These are phyloP conservation scores for Beauveria rudraprayagi DNA, from an alignment of 2,329 filamentous ascomycete species.

Conservation along the genomic window DNA sequence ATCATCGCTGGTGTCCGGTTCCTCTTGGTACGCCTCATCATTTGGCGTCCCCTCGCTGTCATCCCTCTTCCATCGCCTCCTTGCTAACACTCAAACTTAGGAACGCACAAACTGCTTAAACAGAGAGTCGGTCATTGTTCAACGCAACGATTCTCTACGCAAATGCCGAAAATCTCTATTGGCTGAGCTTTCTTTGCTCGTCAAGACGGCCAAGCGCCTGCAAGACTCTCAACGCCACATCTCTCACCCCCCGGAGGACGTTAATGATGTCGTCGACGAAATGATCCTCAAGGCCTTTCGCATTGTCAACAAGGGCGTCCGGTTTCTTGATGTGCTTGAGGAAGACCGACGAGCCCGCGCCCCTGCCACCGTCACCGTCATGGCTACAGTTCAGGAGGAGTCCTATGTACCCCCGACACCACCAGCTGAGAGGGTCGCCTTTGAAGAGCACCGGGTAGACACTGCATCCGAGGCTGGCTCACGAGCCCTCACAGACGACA, in stretches of 20 bases:
- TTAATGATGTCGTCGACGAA: conserved; percentile 77
- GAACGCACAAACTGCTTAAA: conserved; percentile 85
- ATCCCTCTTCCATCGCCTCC: background rate
- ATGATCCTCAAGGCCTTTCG: conserved; percentile 92
- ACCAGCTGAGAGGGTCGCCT: conserved; percentile 48
- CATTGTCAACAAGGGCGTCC: conserved; percentile 83
- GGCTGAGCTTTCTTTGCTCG: conserved; percentile 80
- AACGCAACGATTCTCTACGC: conserved; percentile 66
- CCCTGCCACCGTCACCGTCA: conserved; percentile 47
- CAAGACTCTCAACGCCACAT: conserved; percentile 60
- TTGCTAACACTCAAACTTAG: conserved; percentile 33
- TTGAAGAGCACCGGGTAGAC: conserved; percentile 31
- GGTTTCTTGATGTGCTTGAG: conserved; percentile 80
- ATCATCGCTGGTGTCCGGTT: conserved; percentile 89
- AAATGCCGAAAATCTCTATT: conserved; percentile 79
- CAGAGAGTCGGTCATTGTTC: conserved; percentile 67
- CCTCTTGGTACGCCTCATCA: conserved; percentile 61
- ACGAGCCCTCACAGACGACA: conserved; percentile 26
- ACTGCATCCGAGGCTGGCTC: conserved; percentile 32
- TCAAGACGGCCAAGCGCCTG: conserved; percentile 79
- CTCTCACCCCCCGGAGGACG: conserved; percentile 41
- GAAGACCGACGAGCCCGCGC: conserved; percentile 47
- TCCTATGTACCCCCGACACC: conserved; percentile 53
- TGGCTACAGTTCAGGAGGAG: conserved; percentile 54
- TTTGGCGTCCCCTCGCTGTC: background rate